Conservation (phyloP, 2,329 filamentous ascomycete genomes). For the Mycosphaerella sp. region DNA sequence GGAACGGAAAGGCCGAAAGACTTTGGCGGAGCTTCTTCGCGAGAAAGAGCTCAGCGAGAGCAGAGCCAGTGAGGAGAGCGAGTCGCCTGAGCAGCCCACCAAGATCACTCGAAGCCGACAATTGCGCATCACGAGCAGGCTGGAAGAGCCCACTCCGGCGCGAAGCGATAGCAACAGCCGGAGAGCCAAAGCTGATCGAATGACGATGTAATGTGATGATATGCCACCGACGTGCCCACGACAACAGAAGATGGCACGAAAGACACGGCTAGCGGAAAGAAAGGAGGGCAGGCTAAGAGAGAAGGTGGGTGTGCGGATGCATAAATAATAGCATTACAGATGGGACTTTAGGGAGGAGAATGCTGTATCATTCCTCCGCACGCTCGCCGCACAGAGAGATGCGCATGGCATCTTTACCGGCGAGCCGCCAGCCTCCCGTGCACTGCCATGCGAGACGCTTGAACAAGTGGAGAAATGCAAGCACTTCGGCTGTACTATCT, state of each 20-base stretch:
- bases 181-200: neutral
- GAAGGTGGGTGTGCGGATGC: neutral
- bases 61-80: constrained; percentile 19
- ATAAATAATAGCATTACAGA: neutral
- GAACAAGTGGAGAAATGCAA: too few species aligned
- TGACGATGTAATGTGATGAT: constrained; percentile 1
- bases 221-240: neutral
- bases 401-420: too few species aligned
- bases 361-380: too few species aligned
- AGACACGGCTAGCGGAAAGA: neutral
- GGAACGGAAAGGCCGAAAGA: constrained; percentile 32
- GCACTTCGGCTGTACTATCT: too few species aligned
- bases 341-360: neutral
- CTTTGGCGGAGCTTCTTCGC: constrained; percentile 26
- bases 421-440: too few species aligned
- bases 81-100: constrained; percentile 1
- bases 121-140: constrained; percentile 4
- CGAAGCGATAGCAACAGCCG: constrained; percentile 8
- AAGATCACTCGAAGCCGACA: constrained; percentile 11
- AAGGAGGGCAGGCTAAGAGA: neutral
- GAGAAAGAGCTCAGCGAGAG: constrained; percentile 26
- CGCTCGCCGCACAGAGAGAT: too few species aligned
- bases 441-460: too few species aligned
- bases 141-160: constrained; percentile 12
- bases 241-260: constrained; percentile 1